Conservation (phyloP, 192 early-diverging fungal genomes). For the Mortierella claussenii region DNA sequence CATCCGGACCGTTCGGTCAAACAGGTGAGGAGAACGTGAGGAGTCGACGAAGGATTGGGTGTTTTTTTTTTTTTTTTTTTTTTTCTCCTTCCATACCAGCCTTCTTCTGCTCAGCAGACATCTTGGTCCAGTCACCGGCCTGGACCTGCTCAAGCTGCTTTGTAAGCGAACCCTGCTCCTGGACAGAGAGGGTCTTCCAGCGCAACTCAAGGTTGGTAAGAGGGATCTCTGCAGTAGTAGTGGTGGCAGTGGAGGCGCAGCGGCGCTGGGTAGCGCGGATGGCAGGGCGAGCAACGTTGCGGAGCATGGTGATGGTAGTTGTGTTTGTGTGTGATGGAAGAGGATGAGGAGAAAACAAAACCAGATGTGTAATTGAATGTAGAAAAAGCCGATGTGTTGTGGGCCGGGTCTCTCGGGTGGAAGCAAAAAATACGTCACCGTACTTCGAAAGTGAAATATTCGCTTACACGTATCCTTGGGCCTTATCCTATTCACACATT, state of each 20-base stretch:
- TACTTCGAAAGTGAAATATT: too few species aligned
- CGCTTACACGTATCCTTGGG: too few species aligned
- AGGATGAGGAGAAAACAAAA: conserved; percentile 1
- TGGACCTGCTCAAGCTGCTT: conserved; percentile 84
- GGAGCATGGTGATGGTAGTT: conserved; percentile 62
- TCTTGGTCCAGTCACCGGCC: conserved; percentile 95
- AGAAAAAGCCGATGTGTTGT: conserved; percentile 37
- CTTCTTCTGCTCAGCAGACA: conserved; percentile 94
- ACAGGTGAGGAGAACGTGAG: background rate
- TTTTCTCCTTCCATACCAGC: conserved; percentile 71
- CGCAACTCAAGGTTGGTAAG: conserved; percentile 65
- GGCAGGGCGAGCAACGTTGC: conserved; percentile 65
- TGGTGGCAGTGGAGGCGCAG: conserved; percentile 54
- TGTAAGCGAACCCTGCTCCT: conserved; percentile 86
- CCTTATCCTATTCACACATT: too few species aligned
- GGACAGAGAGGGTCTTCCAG: conserved; percentile 74
- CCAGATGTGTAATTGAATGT: conserved; percentile 31
- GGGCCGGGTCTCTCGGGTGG: conserved; percentile 4
- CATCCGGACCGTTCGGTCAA: too few species aligned
- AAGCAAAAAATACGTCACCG: conserved; percentile 11
- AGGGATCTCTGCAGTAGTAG: conserved; percentile 54
- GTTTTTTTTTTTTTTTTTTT: conserved; percentile 1
- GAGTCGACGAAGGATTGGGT: background rate
- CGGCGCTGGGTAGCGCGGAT: conserved; percentile 57
- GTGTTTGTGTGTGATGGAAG: background rate